These are phyloP conservation scores for Cladosporium colombiae DNA, from an alignment of 2,329 filamentous ascomycete genomes.

Conservation along the genomic window DNA sequence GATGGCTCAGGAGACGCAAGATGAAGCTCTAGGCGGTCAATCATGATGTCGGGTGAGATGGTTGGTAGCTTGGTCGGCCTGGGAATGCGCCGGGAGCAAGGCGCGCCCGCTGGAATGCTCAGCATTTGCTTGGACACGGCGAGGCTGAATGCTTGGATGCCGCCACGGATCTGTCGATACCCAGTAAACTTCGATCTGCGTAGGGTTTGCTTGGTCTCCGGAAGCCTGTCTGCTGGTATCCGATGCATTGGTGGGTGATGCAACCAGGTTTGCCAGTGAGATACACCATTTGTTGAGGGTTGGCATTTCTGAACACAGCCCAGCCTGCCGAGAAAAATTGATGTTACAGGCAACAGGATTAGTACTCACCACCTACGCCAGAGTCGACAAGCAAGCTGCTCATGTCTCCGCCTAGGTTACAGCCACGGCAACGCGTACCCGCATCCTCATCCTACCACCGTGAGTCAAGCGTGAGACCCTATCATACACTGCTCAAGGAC, in stretches of 20 bases:
- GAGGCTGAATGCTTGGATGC: not conserved
- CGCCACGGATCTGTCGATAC: not conserved
- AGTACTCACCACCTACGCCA: not conserved
- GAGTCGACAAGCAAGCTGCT: not conserved
- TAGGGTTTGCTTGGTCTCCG: not conserved
- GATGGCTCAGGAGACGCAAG: not conserved
- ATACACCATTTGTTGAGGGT: not conserved
- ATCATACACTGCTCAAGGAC: not conserved
- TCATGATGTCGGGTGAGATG: not conserved
- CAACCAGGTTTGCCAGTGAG: not conserved
- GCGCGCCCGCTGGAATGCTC: conserved; percentile 4
- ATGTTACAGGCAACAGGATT: not conserved
- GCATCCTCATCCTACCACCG: not conserved
- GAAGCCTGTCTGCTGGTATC: not conserved
- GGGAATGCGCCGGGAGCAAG: conserved; percentile 9
- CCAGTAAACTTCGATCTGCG: not conserved
- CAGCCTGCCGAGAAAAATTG: not conserved
- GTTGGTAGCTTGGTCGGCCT: conserved; percentile 2
- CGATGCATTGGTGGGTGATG: not conserved
- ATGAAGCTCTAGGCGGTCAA: not conserved
- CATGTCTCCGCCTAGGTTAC: not conserved
- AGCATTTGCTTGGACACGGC: conserved; percentile 2
- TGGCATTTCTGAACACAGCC: not conserved
- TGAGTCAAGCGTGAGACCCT: not conserved
- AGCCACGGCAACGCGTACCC: not conserved